Percentiles rank a stretch among this genome's conserved stretches.
Evolutionary conservation across 1,139 yeast species (phyloP).

Genomic region (Candida pseudoviswanathii): DNA sequence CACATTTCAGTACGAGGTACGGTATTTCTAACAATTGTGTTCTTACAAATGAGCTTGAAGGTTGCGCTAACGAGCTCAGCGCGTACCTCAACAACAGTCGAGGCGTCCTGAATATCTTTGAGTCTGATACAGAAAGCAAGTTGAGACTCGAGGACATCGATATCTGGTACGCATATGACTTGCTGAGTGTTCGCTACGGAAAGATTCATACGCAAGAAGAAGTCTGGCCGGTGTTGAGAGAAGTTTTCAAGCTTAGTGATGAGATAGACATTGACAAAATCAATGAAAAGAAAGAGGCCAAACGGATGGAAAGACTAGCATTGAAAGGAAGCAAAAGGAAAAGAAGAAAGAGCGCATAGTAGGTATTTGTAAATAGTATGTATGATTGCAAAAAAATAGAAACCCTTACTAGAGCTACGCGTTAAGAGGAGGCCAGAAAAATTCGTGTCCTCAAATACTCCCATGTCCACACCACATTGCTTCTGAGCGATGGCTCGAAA

Average conservation of each 20-base stretch:
- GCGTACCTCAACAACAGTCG: slow-evolving; percentile 26
- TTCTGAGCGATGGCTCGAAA: background rate
- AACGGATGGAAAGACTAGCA: slow-evolving; percentile 33
- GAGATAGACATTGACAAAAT: slow-evolving; percentile 22
- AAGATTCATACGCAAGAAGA: slow-evolving; percentile 16
- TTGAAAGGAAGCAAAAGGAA: slow-evolving; percentile 17
- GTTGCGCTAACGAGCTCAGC: slow-evolving; percentile 25
- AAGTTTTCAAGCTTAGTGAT: slow-evolving; percentile 11
- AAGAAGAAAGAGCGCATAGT: slow-evolving; percentile 6
- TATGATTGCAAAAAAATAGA: background rate
- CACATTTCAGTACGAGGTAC: slow-evolving; percentile 92
- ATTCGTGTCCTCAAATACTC: background rate
- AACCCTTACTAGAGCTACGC: too few relatives aligned
- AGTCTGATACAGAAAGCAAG: slow-evolving; percentile 14
- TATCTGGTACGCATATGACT: slow-evolving; percentile 46
- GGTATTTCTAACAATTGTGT: slow-evolving; percentile 61
- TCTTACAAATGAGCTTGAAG: slow-evolving; percentile 25
- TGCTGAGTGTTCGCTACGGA: slow-evolving; percentile 33
- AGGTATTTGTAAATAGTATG: background rate
- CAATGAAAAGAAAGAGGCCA: slow-evolving; percentile 39
- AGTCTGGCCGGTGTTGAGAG: slow-evolving; percentile 12
- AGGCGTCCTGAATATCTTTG: slow-evolving; percentile 31
- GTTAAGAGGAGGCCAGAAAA: background rate
- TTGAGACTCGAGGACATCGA: slow-evolving; percentile 28
- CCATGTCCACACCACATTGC: background rate